These are phyloP conservation scores for Xylaria telfairii DNA, from an alignment of 495 filamentous ascomycete species.

Conservation along the genomic window DNA sequence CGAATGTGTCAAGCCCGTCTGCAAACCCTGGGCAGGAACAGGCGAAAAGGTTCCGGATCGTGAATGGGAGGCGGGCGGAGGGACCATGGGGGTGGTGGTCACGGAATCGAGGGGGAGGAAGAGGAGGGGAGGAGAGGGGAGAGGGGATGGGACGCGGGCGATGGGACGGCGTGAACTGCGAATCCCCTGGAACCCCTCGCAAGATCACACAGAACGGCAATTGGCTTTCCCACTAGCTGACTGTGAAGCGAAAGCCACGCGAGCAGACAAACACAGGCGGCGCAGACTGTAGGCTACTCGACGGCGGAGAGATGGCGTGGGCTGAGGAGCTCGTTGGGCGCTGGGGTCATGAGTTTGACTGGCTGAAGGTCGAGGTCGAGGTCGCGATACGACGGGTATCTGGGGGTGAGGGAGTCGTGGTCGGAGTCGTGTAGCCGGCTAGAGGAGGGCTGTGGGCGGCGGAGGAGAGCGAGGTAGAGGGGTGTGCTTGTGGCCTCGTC, in stretches of 20 bases:
- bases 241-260: constrained; percentile 4
- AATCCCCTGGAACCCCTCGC: constrained; percentile 40
- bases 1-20: constrained; percentile 55
- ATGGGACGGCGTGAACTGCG: constrained; percentile 33
- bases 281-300: constrained; percentile 16
- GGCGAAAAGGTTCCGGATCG: constrained; percentile 62
- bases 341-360: constrained; percentile 39
- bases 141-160: constrained; percentile 25
- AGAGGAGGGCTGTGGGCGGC: not conserved
- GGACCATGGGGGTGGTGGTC: constrained; percentile 46
- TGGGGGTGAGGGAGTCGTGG: not conserved
- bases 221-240: constrained; percentile 20
- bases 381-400: not conserved
- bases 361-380: constrained; percentile 20
- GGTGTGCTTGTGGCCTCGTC: not conserved
- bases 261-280: constrained; percentile 11
- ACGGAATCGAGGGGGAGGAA: constrained; percentile 31
- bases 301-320: constrained; percentile 26
- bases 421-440: not conserved
- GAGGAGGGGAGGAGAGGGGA: too few species aligned
- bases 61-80: constrained; percentile 43
- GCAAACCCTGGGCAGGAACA: constrained; percentile 57
- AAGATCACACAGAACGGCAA: constrained; percentile 26
- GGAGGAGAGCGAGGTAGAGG: not conserved
- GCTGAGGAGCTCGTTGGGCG: constrained; percentile 26